Conservation (phyloP, 1,284 basidiomycete species). For the Coniferiporia weirii region DNA sequence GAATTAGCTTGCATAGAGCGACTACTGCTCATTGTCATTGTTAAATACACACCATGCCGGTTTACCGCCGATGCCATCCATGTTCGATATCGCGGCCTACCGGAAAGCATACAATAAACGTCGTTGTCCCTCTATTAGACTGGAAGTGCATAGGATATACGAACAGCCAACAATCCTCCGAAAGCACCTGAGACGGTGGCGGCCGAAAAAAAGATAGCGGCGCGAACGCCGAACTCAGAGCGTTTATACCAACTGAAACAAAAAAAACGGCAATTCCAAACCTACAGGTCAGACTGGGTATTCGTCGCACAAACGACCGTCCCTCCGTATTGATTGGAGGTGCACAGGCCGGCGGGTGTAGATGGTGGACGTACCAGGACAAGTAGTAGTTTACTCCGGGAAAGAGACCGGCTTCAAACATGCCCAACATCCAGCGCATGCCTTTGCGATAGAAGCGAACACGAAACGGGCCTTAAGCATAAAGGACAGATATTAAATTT, state of each 20-base stretch:
- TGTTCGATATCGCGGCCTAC: conserved; percentile 62
- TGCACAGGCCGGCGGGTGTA: neutral
- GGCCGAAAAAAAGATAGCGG: conserved; percentile 71
- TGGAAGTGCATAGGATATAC: conserved; percentile 20
- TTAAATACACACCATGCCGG: conserved; percentile 36
- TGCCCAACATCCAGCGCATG: conserved; percentile 61
- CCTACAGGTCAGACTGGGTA: neutral
- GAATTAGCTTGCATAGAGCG: too few relatives aligned
- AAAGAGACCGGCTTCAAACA: conserved; percentile 71
- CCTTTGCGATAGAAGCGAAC: conserved; percentile 30
- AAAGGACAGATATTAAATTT: neutral
- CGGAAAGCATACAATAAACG: neutral
- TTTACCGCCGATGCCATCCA: conserved; percentile 63
- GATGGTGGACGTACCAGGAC: conserved; percentile 46
- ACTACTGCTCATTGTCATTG: neutral
- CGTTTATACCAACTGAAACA: conserved; percentile 53
- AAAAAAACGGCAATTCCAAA: conserved; percentile 1
- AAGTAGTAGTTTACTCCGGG: conserved; percentile 63
- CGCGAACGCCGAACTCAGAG: conserved; percentile 60
- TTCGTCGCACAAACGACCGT: too few relatives aligned
- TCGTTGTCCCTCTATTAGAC: neutral
- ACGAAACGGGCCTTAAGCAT: neutral
- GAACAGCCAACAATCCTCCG: conserved; percentile 60
- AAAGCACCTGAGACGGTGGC: conserved; percentile 70
- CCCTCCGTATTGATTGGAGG: neutral